These are phyloP conservation scores for Solanum raphanifolium DNA, from an alignment of 257 asterid genomes.

Conservation along the genomic window DNA sequence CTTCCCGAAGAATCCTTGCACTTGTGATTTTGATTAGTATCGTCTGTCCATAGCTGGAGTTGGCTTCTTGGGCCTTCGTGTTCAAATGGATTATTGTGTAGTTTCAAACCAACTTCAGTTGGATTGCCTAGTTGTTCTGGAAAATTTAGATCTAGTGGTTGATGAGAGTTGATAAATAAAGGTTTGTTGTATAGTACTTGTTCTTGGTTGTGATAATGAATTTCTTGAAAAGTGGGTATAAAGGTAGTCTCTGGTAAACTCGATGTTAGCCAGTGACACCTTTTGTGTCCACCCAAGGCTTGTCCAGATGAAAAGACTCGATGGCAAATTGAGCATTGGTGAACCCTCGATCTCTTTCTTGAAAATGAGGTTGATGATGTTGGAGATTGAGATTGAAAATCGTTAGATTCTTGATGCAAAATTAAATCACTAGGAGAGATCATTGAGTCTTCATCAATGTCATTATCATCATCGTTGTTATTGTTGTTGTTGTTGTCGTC, in stretches of 20 bases:
- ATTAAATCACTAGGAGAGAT: background rate
- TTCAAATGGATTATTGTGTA: background rate
- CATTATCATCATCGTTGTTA: background rate
- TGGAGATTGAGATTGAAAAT: background rate
- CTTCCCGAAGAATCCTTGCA: background rate
- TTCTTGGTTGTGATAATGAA: constrained; percentile 6
- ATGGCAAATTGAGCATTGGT: constrained; percentile 72
- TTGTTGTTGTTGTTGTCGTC: background rate
- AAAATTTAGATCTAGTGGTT: constrained; percentile 38
- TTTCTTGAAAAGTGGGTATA: constrained; percentile 32
- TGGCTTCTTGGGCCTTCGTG: constrained; percentile 22
- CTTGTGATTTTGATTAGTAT: constrained; percentile 3
- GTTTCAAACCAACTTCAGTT: background rate
- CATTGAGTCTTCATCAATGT: constrained; percentile 12
- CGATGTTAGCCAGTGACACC: constrained; percentile 69
- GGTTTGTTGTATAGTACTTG: constrained; percentile 1
- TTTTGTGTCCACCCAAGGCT: constrained; percentile 80
- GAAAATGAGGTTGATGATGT: background rate
- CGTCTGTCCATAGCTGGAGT: constrained; percentile 17
- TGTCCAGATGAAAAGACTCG: constrained; percentile 74
- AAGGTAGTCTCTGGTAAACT: constrained; percentile 37
- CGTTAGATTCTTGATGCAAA: constrained; percentile 10
- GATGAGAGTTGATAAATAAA: constrained; percentile 8
- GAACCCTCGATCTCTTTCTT: constrained; percentile 33
- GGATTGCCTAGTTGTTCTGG: constrained; percentile 10